Evolutionary conservation across 2,329 filamentous ascomycete species (phyloP).

Genomic region (Bipolaris victoriae): DNA sequence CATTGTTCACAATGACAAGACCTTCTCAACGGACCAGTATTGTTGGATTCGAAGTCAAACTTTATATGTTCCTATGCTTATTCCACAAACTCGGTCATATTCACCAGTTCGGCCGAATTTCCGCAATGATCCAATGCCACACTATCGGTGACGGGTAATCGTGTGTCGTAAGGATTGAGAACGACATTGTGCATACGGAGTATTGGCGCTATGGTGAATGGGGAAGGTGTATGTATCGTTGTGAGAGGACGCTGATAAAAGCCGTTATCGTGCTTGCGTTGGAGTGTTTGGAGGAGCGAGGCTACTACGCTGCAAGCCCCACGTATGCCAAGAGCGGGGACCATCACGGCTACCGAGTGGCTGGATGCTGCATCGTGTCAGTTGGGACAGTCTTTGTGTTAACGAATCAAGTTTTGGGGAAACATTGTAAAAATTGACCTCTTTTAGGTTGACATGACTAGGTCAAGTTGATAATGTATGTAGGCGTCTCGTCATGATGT

Average conservation of each 20-base stretch:
- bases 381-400: no score
- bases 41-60: not conserved
- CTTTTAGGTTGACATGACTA: no score
- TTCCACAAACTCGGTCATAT: not conserved
- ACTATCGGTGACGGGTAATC: not conserved
- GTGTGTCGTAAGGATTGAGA: not conserved
- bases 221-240: not conserved
- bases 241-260: not conserved
- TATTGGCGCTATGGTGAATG: not conserved
- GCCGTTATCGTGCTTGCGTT: not conserved
- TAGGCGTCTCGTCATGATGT: no score
- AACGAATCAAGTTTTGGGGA: no score
- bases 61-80: not conserved
- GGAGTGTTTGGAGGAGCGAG: no score
- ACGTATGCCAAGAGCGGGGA: no score
- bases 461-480: no score
- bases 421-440: no score
- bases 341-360: no score
- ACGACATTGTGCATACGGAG: not conserved
- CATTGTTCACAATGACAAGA: not conserved
- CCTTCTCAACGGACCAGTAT: no score
- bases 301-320: no score
- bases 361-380: no score
- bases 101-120: not conserved
- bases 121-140: not conserved